Evolutionary conservation across 2,329 filamentous ascomycete species (phyloP), one percentile per base, ranked within the genome.

Genomic region (Pestalotiopsis sp.): DNA sequence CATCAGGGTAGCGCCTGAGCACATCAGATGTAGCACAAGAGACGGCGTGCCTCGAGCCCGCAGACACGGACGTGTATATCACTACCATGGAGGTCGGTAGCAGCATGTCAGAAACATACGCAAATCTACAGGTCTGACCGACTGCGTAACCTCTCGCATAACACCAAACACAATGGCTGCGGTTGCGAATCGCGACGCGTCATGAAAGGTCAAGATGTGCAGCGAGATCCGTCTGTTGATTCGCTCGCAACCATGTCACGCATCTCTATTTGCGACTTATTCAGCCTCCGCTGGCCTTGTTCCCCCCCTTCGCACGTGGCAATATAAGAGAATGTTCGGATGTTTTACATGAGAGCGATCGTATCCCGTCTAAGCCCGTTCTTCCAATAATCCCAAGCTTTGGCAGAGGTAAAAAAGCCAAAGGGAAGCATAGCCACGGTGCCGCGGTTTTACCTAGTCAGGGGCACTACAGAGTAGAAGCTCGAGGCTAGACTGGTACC

Each of bases 261-360:
- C 45, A 52, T 40, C 31, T 62, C 36, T 62, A 62, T 40, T 17
- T 62, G 59, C 59, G 27, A 62, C 59, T 52, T 36, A 36, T 52
- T 52, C 14, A n/a, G 45, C 20, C 45, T n/a, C 45, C 45, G 45
- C 45, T 52, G 17, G 45, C 17, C 45, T 36, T 52, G 45, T 52
- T 52, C 4, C n/a, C 45, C 45, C 45, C 45, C 45, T 52, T 52
- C 45, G 45, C 45, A 52, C 45, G 45, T 52, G 45, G 45, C 45
- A 52, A 52, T 52, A 52, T 52, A 23, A 52, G 45, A 9, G n/a
- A 40, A 40, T 38, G 59, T 62, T 62, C 59, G 59, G 59, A 62
- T 62, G 59, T 62, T 62, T 62, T 36, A 62, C 31, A 62, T 62
- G 27, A 62, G 59, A 62, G 59, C 59, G 59, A 62, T 62, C 59